phyloP scores from a whole-genome alignment of 306 rosid genomes.

The Citrullus mucosospermus region DNA sequence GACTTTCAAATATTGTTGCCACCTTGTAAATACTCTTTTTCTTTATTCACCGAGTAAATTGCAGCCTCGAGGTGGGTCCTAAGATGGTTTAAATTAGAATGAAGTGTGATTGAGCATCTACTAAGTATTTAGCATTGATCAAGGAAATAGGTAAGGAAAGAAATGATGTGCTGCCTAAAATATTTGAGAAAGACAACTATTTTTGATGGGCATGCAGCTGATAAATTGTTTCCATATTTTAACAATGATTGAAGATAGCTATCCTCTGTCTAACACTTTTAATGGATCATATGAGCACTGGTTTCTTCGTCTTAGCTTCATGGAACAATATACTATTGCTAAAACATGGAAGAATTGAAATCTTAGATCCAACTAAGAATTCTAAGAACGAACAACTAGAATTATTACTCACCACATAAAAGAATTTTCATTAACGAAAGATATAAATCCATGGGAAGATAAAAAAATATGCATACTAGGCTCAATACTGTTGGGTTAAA shows the following conservation, averaged over 20 bases:
- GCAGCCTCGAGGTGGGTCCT: not conserved
- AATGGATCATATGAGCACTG: not conserved
- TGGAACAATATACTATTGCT: not conserved
- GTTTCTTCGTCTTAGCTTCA: not conserved
- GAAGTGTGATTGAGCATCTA: not conserved
- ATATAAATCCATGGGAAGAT: too few species aligned
- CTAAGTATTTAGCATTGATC: not conserved
- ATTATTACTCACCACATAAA: too few species aligned
- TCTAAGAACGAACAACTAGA: not conserved
- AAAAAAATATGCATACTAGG: too few species aligned
- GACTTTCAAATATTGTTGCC: not conserved
- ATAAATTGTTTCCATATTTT: not conserved
- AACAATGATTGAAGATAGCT: not conserved
- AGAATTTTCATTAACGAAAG: too few species aligned
- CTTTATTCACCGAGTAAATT: not conserved
- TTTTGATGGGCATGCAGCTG: not conserved
- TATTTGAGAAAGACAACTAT: not conserved
- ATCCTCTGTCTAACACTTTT: not conserved
- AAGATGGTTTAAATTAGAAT: not conserved
- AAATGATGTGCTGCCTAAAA: not conserved
- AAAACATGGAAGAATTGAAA: too few species aligned
- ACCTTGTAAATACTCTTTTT: not conserved
- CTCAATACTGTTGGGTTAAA: not conserved
- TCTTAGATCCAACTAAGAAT: too few species aligned
- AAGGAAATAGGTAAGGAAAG: not conserved